Evolutionary conservation across 2,329 filamentous ascomycete genomes (phyloP).

Genomic region (Venturia effusa): DNA sequence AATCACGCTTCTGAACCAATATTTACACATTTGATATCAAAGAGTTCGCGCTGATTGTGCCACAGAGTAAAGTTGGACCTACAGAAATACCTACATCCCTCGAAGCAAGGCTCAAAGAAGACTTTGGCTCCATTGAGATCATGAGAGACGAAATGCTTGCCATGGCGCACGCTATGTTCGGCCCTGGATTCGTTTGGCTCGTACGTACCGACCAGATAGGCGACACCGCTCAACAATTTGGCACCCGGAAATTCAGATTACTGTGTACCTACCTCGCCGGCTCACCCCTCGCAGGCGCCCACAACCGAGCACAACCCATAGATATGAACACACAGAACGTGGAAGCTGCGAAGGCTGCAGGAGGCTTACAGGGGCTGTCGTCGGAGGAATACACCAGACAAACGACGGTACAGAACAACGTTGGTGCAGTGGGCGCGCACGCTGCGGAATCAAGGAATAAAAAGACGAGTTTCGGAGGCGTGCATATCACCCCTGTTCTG

Average conservation of each 20-base stretch:
- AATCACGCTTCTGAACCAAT: too few species aligned
- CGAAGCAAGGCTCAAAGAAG: slow-evolving; percentile 45
- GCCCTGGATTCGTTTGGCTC: slow-evolving; percentile 94
- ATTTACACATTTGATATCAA: too few species aligned
- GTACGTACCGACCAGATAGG: slow-evolving; percentile 43
- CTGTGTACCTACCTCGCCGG: slow-evolving; percentile 87
- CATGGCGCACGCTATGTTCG: slow-evolving; percentile 86
- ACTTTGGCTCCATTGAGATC: slow-evolving; percentile 75
- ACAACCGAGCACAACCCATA: slow-evolving; percentile 59
- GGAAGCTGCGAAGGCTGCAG: slow-evolving; percentile 4
- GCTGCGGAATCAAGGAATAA: slow-evolving; percentile 18
- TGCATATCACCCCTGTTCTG: slow-evolving; percentile 63
- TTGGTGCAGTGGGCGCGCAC: slow-evolving; percentile 28
- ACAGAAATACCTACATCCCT: slow-evolving; percentile 16
- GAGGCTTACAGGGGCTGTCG: slow-evolving; percentile 13
- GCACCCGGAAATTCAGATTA: slow-evolving; percentile 42
- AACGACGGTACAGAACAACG: slow-evolving; percentile 22
- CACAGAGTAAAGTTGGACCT: slow-evolving; percentile 15
- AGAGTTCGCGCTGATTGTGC: not conserved
- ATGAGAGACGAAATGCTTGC: slow-evolving; percentile 69
- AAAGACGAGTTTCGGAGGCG: slow-evolving; percentile 51
- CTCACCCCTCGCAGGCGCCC: slow-evolving; percentile 73
- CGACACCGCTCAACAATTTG: slow-evolving; percentile 19
- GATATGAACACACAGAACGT: slow-evolving; percentile 56
- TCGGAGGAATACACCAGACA: not conserved